Conservation (phyloP, 169 alveolate genomes). For the Perkinsus chesapeaki region DNA sequence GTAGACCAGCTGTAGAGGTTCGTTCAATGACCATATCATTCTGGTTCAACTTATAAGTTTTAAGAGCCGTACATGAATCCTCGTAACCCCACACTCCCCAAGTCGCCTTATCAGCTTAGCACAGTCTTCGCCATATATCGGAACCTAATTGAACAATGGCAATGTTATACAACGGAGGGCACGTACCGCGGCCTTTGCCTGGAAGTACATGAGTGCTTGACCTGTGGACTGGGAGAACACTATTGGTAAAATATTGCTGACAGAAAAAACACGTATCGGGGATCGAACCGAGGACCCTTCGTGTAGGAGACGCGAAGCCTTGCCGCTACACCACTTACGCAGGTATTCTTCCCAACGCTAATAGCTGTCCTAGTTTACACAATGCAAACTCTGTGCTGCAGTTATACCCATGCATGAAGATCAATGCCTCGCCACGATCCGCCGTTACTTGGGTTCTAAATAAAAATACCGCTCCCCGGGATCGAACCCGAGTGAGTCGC, state of each 20-base stretch:
- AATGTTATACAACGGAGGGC: neutral
- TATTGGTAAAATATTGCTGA: neutral
- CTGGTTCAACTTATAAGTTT: too few relatives aligned
- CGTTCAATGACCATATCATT: too few relatives aligned
- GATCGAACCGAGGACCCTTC: neutral
- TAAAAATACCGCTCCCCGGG: neutral
- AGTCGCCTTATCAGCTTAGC: neutral
- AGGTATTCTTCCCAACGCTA: neutral
- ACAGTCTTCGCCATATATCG: neutral
- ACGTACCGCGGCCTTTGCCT: neutral
- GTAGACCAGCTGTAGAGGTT: too few relatives aligned
- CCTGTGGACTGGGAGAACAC: neutral
- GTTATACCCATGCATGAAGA: neutral
- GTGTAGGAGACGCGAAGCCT: neutral
- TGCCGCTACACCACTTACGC: neutral
- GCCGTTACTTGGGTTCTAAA: neutral
- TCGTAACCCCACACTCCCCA: neutral
- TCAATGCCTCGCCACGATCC: neutral
- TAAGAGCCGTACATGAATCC: neutral
- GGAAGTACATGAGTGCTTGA: neutral
- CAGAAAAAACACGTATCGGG: neutral
- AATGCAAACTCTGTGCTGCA: neutral
- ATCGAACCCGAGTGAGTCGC: neutral
- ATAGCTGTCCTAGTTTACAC: neutral
- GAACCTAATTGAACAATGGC: neutral